A percentile compares a stretch with the other conserved stretches of the same genome.
Conservation (phyloP, 805 yeast species). For the Sporopachydermia lactativora region DNA sequence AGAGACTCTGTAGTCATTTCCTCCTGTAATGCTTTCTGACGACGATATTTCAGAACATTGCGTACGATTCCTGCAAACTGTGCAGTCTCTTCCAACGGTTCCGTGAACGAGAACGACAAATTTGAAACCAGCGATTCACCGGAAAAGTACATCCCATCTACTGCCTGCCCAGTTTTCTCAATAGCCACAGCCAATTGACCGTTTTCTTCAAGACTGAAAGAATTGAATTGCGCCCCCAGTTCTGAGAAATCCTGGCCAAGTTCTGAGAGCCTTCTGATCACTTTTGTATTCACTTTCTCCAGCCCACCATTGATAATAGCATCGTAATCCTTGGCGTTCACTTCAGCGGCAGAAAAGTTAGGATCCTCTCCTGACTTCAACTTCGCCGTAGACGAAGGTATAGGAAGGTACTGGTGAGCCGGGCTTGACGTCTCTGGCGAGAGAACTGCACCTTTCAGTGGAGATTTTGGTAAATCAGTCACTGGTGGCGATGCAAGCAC, state of each 20-base stretch:
- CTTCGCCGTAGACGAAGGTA: slow-evolving; percentile 33
- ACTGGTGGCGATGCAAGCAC: slow-evolving; percentile 46
- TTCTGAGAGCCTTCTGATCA: slow-evolving; percentile 41
- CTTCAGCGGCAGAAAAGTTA: slow-evolving; percentile 28
- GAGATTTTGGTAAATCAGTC: slow-evolving; percentile 34
- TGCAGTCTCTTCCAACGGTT: slow-evolving; percentile 59
- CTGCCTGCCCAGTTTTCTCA: slow-evolving; percentile 77
- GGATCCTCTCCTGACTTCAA: slow-evolving; percentile 20
- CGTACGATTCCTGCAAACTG: slow-evolving; percentile 46
- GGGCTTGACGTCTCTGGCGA: slow-evolving; percentile 42
- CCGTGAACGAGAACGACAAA: slow-evolving; percentile 45
- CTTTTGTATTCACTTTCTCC: slow-evolving; percentile 42
- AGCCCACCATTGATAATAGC: slow-evolving; percentile 29
- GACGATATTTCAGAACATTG: slow-evolving; percentile 45
- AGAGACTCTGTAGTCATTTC: slow-evolving; percentile 29
- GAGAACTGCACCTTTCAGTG: slow-evolving; percentile 46
- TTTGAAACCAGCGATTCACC: slow-evolving; percentile 37
- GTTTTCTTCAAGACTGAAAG: slow-evolving; percentile 37
- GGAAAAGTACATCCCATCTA: slow-evolving; percentile 47
- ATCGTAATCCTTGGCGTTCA: slow-evolving; percentile 31
- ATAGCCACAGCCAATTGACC: slow-evolving; percentile 34
- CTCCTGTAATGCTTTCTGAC: slow-evolving; percentile 38
- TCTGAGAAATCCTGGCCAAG: slow-evolving; percentile 56
- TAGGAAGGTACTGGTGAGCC: slow-evolving; percentile 48
- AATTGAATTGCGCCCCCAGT: slow-evolving; percentile 57